Evolutionary conservation across 73 alveolate genomes (phyloP).

Genomic region (Paramecium sexaurelia): DNA sequence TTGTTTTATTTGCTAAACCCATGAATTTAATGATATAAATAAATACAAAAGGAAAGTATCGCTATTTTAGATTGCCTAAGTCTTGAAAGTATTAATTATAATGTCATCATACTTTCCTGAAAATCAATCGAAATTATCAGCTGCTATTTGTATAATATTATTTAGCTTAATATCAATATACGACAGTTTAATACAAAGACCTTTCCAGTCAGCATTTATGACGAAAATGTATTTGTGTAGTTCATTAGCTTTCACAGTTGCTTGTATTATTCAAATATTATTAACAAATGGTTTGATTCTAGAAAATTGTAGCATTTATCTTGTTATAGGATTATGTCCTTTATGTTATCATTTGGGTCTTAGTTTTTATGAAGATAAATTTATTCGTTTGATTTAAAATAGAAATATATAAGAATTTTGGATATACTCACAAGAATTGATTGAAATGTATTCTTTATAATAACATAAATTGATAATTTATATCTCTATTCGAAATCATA

Average conservation of each 20-base stretch:
- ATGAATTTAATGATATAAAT: conserved; percentile 13
- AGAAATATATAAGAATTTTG: not conserved
- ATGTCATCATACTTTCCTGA: not conserved
- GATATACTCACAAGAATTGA: not conserved
- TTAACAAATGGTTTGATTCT: not conserved
- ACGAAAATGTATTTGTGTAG: not conserved
- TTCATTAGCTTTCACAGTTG: not conserved
- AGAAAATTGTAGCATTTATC: not conserved
- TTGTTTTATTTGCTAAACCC: not conserved
- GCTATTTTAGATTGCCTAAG: not conserved
- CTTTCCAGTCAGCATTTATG: not conserved
- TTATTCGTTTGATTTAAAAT: not conserved
- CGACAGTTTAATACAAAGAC: not conserved
- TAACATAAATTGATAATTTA: not conserved
- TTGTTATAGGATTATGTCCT: conserved; percentile 21
- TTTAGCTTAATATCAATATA: not conserved
- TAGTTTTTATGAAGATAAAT: not conserved
- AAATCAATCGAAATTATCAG: not conserved
- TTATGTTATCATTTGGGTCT: not conserved
- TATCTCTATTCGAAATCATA: not conserved
- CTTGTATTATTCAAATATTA: not conserved
- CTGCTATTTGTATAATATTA: not conserved
- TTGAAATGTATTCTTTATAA: not conserved
- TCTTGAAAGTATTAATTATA: not conserved
- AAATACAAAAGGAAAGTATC: not conserved